These are phyloP conservation scores for Aspergillus oerlinghausenensis DNA, from an alignment of 2,329 filamentous ascomycete genomes.

Conservation along the genomic window DNA sequence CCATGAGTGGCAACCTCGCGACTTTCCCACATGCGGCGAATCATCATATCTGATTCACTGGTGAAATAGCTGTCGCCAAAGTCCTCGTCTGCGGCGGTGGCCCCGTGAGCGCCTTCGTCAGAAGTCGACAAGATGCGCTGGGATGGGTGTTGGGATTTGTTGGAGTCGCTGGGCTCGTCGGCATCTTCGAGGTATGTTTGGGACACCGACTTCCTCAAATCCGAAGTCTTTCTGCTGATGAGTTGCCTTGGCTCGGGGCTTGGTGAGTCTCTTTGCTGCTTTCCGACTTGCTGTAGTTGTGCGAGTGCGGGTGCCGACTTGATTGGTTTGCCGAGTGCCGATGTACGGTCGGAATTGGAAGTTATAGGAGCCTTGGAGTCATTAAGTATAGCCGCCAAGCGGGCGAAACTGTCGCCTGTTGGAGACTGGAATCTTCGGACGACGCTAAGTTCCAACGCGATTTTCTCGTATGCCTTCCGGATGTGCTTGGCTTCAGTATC, in stretches of 20 bases:
- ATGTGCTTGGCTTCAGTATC: slow-evolving; percentile 37
- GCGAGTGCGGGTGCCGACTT: slow-evolving; percentile 33
- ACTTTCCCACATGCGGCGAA: slow-evolving; percentile 42
- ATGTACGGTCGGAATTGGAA: slow-evolving; percentile 9
- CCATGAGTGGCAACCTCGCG: slow-evolving; percentile 36
- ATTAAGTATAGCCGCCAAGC: slow-evolving; percentile 29
- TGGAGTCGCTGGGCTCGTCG: slow-evolving; percentile 19
- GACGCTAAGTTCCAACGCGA: slow-evolving; percentile 40
- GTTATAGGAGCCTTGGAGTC: slow-evolving; percentile 12
- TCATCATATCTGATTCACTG: slow-evolving; percentile 35
- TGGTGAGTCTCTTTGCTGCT: slow-evolving; percentile 13
- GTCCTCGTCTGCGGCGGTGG: slow-evolving; percentile 17
- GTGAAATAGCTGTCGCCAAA: slow-evolving; percentile 22
- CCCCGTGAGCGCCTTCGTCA: slow-evolving; percentile 24
- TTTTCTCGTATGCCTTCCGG: slow-evolving; percentile 43
- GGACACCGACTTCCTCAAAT: slow-evolving; percentile 21
- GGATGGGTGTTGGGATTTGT: slow-evolving; percentile 28
- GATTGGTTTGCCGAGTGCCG: slow-evolving; percentile 28
- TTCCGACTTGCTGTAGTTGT: slow-evolving; percentile 23
- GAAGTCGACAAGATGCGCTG: slow-evolving; percentile 33
- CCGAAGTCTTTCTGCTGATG: slow-evolving; percentile 16
- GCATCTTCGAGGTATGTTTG: slow-evolving; percentile 29
- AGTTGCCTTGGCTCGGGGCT: slow-evolving; percentile 22
- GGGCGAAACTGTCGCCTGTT: slow-evolving; percentile 39
- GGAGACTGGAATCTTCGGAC: slow-evolving; percentile 44